Percentiles rank a stretch among this genome's conserved stretches.
Evolutionary conservation across 2,329 filamentous ascomycete species (phyloP).

Genomic region (Cercospora zeae-maydis): DNA sequence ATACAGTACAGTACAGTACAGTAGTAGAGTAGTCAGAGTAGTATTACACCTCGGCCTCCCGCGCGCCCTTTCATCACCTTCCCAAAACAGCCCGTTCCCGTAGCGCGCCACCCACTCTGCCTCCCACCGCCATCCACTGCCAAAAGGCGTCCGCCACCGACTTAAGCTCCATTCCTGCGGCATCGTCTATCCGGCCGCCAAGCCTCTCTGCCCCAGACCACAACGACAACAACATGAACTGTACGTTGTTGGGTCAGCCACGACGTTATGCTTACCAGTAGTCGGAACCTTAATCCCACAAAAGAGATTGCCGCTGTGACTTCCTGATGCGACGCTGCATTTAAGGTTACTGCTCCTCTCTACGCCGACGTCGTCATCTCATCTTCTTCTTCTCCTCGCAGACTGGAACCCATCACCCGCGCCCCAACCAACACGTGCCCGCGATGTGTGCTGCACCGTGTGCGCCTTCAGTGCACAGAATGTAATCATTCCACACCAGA

Average conservation of each 20-base stretch:
- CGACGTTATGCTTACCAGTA: conserved; percentile 27
- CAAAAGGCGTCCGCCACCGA: conserved; percentile 21
- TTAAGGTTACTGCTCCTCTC: conserved; percentile 14
- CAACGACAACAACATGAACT: conserved; percentile 3
- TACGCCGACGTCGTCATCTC: conserved; percentile 5
- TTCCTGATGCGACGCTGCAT: conserved; percentile 23
- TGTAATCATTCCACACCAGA: too few species aligned
- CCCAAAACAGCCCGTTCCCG: background rate
- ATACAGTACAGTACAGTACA: too few species aligned
- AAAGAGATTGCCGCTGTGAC: conserved; percentile 23
- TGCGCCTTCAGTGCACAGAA: too few species aligned
- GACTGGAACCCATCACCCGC: conserved; percentile 6
- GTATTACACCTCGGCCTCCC: background rate
- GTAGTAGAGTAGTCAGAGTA: too few species aligned
- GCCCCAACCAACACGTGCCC: conserved; percentile 24
- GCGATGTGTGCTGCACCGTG: conserved; percentile 14
- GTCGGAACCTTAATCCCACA: conserved; percentile 19
- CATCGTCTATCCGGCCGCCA: conserved; percentile 21
- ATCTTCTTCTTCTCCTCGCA: too few species aligned
- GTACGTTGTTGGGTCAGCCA: conserved; percentile 16
- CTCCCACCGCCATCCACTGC: background rate
- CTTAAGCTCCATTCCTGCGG: conserved; percentile 23
- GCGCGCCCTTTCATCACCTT: conserved; percentile 10
- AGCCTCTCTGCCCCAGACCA: background rate
- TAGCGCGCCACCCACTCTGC: conserved; percentile 20